A percentile compares a stretch with the other conserved stretches of the same genome.
Evolutionary conservation across 1,284 basidiomycete species (phyloP).

Genomic region (Microbotryum saponariae): DNA sequence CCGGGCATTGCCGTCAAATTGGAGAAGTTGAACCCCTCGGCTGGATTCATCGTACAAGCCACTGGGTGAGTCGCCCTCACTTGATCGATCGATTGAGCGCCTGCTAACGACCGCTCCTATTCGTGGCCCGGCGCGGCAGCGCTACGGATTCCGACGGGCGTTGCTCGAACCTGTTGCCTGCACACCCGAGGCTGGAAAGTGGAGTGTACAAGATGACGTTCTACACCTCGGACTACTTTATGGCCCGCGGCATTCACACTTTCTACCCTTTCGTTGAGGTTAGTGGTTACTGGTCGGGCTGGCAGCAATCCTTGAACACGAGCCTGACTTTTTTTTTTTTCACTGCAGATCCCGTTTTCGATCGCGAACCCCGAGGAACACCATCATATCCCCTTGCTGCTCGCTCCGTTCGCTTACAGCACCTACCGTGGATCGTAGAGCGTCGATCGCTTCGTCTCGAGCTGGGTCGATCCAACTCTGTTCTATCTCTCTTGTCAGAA

Average conservation of each 20-base stretch:
- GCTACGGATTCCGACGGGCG: conserved; percentile 37
- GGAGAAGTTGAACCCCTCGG: conserved; percentile 33
- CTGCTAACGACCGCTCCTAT: background rate
- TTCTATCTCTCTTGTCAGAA: too few relatives aligned
- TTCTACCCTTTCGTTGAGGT: conserved; percentile 40
- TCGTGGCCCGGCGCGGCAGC: conserved; percentile 9
- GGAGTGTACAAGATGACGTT: conserved; percentile 40
- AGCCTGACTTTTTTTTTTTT: too few relatives aligned
- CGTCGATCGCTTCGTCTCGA: too few relatives aligned
- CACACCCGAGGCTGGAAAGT: conserved; percentile 25
- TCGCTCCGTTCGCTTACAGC: conserved; percentile 24
- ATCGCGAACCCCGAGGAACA: conserved; percentile 36
- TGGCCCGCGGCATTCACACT: conserved; percentile 27
- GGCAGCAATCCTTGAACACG: background rate
- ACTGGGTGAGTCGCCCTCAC: conserved; percentile 21
- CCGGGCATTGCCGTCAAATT: conserved; percentile 36
- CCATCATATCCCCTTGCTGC: conserved; percentile 33
- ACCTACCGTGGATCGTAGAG: conserved; percentile 30
- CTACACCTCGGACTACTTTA: conserved; percentile 37
- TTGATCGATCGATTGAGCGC: too few relatives aligned
- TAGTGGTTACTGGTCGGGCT: background rate
- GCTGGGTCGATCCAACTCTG: too few relatives aligned
- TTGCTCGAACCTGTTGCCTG: conserved; percentile 31
- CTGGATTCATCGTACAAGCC: conserved; percentile 34
- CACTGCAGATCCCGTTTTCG: conserved; percentile 36